Conservation (phyloP, 108 stramenopile species). For the Tribonema minus region DNA sequence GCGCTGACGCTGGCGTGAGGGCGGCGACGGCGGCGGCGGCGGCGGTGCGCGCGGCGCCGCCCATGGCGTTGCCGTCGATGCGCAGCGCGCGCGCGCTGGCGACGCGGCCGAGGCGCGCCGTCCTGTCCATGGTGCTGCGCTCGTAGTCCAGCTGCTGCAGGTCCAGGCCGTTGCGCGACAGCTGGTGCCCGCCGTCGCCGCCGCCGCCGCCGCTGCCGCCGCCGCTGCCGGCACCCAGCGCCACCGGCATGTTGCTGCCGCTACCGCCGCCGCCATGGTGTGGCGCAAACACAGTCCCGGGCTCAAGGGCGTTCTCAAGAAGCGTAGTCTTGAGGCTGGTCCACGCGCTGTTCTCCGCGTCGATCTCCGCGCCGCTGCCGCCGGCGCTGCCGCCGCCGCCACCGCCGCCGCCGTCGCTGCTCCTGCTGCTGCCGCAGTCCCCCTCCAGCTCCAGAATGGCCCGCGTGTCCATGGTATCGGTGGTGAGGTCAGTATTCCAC, state of each 20-base stretch:
- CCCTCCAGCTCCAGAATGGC: no score
- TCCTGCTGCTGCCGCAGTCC: no score
- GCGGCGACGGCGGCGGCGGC: not conserved
- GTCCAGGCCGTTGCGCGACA: not conserved
- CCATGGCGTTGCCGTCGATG: not conserved
- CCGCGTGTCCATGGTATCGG: no score
- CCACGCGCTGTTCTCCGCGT: no score
- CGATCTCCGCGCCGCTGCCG: no score
- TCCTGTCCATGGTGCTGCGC: slow-evolving; percentile 37
- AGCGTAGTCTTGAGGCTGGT: no score
- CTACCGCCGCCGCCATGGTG: not conserved
- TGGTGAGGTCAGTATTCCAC: no score
- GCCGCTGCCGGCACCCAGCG: not conserved
- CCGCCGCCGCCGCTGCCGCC: not conserved
- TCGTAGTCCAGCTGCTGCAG: slow-evolving; percentile 42
- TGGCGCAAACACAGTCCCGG: no score
- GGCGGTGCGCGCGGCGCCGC: not conserved
- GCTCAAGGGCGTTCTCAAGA: no score
- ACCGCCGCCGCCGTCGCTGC: no score
- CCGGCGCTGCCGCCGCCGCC: no score
- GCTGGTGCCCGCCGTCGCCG: not conserved
- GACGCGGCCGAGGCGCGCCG: slow-evolving; percentile 9
- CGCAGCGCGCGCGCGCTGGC: slow-evolving; percentile 4
- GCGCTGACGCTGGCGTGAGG: not conserved
- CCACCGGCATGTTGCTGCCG: not conserved